Conservation (phyloP, 495 filamentous ascomycete genomes). For the Trichoderma orchidacearum region DNA sequence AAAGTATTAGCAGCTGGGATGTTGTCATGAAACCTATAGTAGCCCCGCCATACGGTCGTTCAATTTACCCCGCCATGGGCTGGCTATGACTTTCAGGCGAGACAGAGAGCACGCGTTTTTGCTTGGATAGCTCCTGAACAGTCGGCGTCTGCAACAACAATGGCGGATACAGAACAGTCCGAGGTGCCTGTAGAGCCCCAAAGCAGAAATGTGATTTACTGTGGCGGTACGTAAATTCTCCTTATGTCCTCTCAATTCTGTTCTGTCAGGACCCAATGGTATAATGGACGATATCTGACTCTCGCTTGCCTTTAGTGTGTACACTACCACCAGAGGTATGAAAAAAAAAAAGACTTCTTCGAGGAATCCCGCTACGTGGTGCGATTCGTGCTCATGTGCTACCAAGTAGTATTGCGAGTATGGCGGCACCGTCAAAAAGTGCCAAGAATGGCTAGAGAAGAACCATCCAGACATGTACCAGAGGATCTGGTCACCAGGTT, state of each 20-base stretch:
- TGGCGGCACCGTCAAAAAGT: conserved; percentile 94
- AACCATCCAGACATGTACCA: conserved; percentile 59
- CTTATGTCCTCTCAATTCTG: conserved; percentile 5
- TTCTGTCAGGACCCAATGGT: not conserved
- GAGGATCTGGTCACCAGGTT: conserved; percentile 74
- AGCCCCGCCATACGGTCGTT: conserved; percentile 6
- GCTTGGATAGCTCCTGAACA: not conserved
- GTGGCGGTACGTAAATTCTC: conserved; percentile 49
- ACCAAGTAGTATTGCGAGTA: conserved; percentile 87
- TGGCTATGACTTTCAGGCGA: not conserved
- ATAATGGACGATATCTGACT: conserved; percentile 5
- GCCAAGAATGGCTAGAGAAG: conserved; percentile 84
- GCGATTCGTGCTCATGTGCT: conserved; percentile 1
- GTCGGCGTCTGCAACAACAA: conserved; percentile 5
- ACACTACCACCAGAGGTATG: conserved; percentile 87
- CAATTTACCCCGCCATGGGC: conserved; percentile 6
- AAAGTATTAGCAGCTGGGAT: too few species aligned
- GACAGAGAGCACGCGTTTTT: conserved; percentile 4
- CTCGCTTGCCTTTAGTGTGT: conserved; percentile 49
- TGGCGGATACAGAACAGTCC: conserved; percentile 25
- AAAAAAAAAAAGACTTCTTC: not conserved
- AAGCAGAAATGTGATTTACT: conserved; percentile 59
- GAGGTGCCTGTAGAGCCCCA: conserved; percentile 38
- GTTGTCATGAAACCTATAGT: conserved; percentile 2
- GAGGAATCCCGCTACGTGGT: not conserved